phyloP scores from a whole-genome alignment of 139 green algal species.

The Chlorella sp. region DNA sequence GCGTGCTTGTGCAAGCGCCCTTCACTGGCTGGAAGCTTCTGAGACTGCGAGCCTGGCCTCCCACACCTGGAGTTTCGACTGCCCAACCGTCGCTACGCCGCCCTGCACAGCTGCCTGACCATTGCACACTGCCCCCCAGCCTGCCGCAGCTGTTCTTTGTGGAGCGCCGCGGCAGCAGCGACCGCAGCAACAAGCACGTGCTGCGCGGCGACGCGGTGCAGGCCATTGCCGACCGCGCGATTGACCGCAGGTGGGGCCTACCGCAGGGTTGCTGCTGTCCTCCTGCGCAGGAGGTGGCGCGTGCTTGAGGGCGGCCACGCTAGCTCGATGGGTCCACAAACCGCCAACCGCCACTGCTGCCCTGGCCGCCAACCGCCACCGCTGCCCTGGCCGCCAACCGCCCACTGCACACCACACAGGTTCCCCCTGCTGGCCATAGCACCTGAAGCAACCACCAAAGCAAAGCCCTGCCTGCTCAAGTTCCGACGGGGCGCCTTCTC shows the following conservation, averaged over 20 bases:
- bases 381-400: background rate
- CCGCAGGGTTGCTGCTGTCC: background rate
- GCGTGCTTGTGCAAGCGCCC: no score
- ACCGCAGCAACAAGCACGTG: slow-evolving; percentile 37
- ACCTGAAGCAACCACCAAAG: slow-evolving; percentile 63
- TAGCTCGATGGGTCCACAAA: no score
- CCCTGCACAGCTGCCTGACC: background rate
- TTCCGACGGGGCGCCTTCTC: slow-evolving; percentile 59
- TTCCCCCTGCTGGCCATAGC: slow-evolving; percentile 56
- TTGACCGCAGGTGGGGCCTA: slow-evolving; percentile 37
- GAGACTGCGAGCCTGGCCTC: no score
- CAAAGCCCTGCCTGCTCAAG: slow-evolving; percentile 49
- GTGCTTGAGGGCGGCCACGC: no score
- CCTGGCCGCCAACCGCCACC: no score
- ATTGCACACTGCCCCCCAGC: background rate
- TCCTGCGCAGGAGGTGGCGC: no score
- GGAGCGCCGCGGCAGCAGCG: slow-evolving; percentile 38
- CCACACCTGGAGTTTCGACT: no score
- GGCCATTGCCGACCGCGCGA: slow-evolving; percentile 34
- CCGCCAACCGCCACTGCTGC: no score
- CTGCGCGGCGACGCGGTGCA: slow-evolving; percentile 14
- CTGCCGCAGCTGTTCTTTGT: slow-evolving; percentile 62
- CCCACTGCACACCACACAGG: background rate
- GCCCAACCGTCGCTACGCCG: background rate
- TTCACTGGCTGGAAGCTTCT: no score